These are phyloP conservation scores for Cryphonectria nitschkei DNA, from an alignment of 2,329 filamentous ascomycete species.

Conservation along the genomic window DNA sequence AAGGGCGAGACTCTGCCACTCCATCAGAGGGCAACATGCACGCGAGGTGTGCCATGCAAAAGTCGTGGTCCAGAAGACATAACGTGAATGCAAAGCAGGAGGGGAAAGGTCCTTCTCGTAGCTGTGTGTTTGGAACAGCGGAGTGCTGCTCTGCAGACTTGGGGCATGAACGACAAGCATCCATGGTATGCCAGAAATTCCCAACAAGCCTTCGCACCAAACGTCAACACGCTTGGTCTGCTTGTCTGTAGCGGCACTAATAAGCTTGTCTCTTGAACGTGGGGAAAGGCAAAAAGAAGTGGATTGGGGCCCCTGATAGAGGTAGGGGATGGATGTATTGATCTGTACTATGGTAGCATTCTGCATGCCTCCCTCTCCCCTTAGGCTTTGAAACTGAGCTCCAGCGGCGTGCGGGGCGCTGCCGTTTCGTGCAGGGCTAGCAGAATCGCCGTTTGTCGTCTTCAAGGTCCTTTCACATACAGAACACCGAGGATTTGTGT, in stretches of 20 bases:
- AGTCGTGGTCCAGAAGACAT: neutral
- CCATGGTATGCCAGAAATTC: too few relatives aligned
- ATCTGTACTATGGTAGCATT: neutral
- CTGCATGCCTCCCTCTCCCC: neutral
- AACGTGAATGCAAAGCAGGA: neutral
- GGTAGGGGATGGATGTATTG: neutral
- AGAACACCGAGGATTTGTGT: too few relatives aligned
- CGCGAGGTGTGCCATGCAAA: neutral
- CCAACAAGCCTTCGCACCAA: too few relatives aligned
- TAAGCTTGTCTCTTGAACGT: neutral
- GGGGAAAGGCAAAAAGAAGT: neutral
- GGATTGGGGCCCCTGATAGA: neutral
- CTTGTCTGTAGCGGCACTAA: neutral
- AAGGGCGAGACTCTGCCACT: neutral
- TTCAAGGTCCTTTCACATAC: neutral
- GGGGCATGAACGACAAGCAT: neutral
- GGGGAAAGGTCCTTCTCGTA: neutral
- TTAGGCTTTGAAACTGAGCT: neutral
- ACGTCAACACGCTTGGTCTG: neutral
- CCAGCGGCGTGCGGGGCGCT: slow-evolving; percentile 1
- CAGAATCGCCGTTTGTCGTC: neutral
- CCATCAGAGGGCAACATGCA: neutral
- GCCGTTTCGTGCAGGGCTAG: slow-evolving; percentile 1
- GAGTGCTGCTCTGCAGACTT: too few relatives aligned
- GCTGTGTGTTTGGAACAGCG: neutral